Percentiles rank a stretch among this genome's conserved stretches.
Evolutionary conservation across 495 filamentous ascomycete species (phyloP).

Genomic region (Podospora pseudocomata): DNA sequence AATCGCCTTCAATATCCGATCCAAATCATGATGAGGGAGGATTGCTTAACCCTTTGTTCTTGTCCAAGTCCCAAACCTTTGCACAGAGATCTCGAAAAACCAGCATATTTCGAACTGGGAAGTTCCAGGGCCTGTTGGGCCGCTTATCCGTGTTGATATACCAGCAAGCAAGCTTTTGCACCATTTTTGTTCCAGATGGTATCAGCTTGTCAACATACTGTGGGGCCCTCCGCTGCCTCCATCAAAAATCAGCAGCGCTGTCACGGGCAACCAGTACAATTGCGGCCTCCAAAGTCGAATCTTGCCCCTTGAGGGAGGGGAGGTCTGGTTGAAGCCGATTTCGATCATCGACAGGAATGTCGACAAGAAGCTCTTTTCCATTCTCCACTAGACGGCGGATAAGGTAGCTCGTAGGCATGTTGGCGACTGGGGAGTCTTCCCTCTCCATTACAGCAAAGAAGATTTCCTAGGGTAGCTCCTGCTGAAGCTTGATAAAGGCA

Average conservation of each 20-base stretch:
- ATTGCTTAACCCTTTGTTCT: constrained; percentile 12
- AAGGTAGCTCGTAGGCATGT: constrained; percentile 9
- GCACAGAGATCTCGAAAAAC: constrained; percentile 18
- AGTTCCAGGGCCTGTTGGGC: background rate
- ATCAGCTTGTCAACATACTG: background rate
- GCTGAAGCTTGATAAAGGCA: background rate
- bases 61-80: constrained; percentile 14
- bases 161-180: constrained; percentile 8
- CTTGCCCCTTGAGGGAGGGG: background rate
- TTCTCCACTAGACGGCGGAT: constrained; percentile 13
- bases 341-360: constrained; percentile 12
- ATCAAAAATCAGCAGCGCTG: constrained; percentile 23
- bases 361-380: constrained; percentile 8
- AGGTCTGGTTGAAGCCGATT: constrained; percentile 8
- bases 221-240: background rate
- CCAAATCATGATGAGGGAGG: constrained; percentile 4
- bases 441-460: constrained; percentile 20
- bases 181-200: background rate
- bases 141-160: background rate
- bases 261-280: constrained; percentile 23
- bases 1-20: constrained; percentile 12
- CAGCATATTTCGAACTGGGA: constrained; percentile 8
- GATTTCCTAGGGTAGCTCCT: constrained; percentile 16
- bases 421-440: background rate
- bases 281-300: constrained; percentile 6